These are phyloP conservation scores for Coemansia sp. DNA, from an alignment of 192 early-diverging fungal genomes.

Conservation along the genomic window DNA sequence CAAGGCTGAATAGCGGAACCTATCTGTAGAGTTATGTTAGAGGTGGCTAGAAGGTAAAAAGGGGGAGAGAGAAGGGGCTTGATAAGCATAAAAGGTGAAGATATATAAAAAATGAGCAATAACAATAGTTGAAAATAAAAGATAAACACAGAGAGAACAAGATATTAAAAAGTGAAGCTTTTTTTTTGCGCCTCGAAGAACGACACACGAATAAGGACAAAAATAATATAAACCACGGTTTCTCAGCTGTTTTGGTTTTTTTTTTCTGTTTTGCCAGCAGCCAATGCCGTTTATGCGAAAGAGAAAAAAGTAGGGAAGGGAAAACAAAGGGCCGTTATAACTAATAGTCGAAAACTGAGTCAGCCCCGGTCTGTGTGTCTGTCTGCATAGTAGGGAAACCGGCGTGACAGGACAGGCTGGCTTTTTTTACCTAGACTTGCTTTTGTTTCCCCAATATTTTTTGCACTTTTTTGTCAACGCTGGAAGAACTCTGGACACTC, in stretches of 20 bases:
- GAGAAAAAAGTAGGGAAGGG: too few relatives aligned
- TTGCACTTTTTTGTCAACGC: too few relatives aligned
- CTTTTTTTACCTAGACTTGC: too few relatives aligned
- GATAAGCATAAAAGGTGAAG: not conserved
- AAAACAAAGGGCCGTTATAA: too few relatives aligned
- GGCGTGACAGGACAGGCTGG: too few relatives aligned
- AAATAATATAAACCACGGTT: not conserved
- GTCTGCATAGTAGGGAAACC: too few relatives aligned
- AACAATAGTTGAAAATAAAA: not conserved
- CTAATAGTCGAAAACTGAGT: too few relatives aligned
- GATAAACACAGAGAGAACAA: conserved; percentile 4
- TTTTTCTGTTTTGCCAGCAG: too few relatives aligned
- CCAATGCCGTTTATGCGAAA: too few relatives aligned
- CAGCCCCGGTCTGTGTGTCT: too few relatives aligned
- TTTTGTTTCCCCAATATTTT: too few relatives aligned
- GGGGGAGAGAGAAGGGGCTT: not conserved
- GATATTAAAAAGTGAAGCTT: not conserved
- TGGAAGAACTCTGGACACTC: not conserved
- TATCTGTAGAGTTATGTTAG: not conserved
- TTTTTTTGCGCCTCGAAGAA: not conserved
- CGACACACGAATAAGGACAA: not conserved
- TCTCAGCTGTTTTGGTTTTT: not conserved
- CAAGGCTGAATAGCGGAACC: not conserved
- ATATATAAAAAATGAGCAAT: conserved; percentile 4
- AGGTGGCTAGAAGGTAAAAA: not conserved